Conservation (phyloP, 2,329 filamentous ascomycete species). For the Lasiodiplodia hormozganensis region DNA sequence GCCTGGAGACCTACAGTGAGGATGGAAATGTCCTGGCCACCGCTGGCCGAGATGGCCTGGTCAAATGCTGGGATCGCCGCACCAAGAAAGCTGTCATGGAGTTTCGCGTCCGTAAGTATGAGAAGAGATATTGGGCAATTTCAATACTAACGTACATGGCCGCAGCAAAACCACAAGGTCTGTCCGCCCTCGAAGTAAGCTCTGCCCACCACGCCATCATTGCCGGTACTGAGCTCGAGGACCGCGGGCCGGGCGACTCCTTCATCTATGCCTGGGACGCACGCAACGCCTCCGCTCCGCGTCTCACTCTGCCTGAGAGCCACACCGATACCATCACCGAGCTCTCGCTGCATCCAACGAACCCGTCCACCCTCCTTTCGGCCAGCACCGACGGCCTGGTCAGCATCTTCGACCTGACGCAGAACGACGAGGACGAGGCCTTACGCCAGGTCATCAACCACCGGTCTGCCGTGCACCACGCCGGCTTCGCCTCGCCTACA, state of each 20-base stretch:
- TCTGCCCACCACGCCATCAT: conserved; percentile 66
- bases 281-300: conserved; percentile 41
- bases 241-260: conserved; percentile 55
- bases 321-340: conserved; percentile 66
- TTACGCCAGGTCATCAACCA: conserved; percentile 81
- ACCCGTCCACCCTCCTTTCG: conserved; percentile 70
- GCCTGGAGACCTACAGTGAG: conserved; percentile 63
- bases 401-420: conserved; percentile 74
- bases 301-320: conserved; percentile 52
- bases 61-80: conserved; percentile 72
- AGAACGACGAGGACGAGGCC: conserved; percentile 74
- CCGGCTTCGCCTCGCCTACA: conserved; percentile 67
- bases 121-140: neutral
- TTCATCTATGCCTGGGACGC: conserved; percentile 52
- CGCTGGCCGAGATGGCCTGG: conserved; percentile 73
- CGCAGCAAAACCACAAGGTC: conserved; percentile 58
- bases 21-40: conserved; percentile 67
- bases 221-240: conserved; percentile 72
- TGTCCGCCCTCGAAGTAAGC: conserved; percentile 71
- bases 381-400: conserved; percentile 82
- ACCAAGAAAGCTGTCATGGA: conserved; percentile 54
- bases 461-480: conserved; percentile 74
- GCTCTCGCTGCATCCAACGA: conserved; percentile 67
- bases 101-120: conserved; percentile 44
- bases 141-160: neutral